Base-by-base conservation (phyloP, 176 grass and related monocot genomes). In the Ensete glaucum region DNA sequence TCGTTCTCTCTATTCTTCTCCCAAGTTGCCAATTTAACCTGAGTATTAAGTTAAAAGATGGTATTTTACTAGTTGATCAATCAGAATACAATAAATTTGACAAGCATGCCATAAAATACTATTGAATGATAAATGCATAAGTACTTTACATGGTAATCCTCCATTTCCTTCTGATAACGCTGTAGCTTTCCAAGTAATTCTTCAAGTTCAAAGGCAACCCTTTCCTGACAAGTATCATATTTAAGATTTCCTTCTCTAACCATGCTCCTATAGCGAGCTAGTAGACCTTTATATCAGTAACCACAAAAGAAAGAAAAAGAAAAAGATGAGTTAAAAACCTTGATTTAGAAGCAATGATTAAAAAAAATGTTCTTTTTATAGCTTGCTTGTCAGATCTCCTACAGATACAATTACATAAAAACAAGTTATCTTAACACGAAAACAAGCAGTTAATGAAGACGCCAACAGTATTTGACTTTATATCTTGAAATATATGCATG, bases 161-260 rank as follows among this genome's bases (percentile, higher is more conserved):
- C 90, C 94, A 97, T 97, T 62, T 93, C 83, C 83, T 82, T 91
- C 81, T 93, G 90, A 25, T 97, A 93, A n/a, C 68, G 81, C 51
- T 88, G 56, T 54, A 97, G 90, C 57, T 80, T 85, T 13, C 22
- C 79, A 25, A 97, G 83, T 78, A 98, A 82, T 53, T 62, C 82
- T 50, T 93, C 81, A 16, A 98, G 71, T 68, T 93, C 80, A 29
- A 80, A 83, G 23, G 94, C 94, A 59, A 93, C 90, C 4, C 77
- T 90, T 71, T 98, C 90, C 74, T 98, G 94, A 77, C 89, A 88
- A 3, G 53, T 52, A 74, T 98, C 94, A 52, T 91, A 81, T 52
- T 67, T 77, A 78, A 97, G 90, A n/a, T 88, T 93, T n/a, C 94
- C 94, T 83, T 84, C 71, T 75, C 64, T 85, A 48, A 95, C 88